Percentiles rank a stretch among this genome's conserved stretches.
These are phyloP conservation scores for Tolypocladium inflatum DNA, from an alignment of 2,329 filamentous ascomycete species.

Conservation along the genomic window DNA sequence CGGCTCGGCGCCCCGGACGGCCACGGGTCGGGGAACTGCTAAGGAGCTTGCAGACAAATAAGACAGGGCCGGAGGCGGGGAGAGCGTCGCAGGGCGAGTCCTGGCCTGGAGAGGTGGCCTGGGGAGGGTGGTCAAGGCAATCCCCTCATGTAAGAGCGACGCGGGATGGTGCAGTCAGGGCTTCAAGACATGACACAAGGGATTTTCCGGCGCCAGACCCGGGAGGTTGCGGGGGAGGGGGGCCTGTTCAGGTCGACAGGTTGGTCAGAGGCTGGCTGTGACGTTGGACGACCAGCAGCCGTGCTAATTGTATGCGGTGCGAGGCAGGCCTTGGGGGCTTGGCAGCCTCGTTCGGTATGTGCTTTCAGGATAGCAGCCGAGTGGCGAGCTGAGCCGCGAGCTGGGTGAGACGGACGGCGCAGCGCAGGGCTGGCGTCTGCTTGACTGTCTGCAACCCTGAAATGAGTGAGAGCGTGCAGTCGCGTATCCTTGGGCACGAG, in stretches of 20 bases:
- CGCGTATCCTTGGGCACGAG: neutral
- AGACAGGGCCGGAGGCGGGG: constrained; percentile 1
- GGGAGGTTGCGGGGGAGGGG: constrained; percentile 2
- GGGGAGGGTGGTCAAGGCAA: constrained; percentile 8
- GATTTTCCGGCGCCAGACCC: constrained; percentile 3
- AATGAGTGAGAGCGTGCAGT: neutral
- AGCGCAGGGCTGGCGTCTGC: neutral
- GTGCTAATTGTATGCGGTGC: neutral
- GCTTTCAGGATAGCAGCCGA: neutral
- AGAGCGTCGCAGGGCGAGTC: constrained; percentile 2
- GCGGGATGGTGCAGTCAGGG: constrained; percentile 7
- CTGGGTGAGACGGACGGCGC: neutral
- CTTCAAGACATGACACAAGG: constrained; percentile 6
- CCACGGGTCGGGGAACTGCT: constrained; percentile 1
- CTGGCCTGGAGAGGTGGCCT: constrained; percentile 1
- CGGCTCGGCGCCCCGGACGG: constrained; percentile 8
- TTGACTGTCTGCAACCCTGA: neutral
- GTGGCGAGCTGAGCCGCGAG: neutral
- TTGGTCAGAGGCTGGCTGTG: neutral
- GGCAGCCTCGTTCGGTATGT: neutral
- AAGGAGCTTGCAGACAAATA: neutral
- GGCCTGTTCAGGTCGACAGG: neutral
- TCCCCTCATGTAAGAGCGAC: constrained; percentile 12
- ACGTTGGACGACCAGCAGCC: neutral
- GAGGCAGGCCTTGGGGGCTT: neutral